A percentile compares a stretch with the other conserved stretches of the same genome.
Conservation (phyloP, 306 rosid genomes). For the Cajanus cajan region DNA sequence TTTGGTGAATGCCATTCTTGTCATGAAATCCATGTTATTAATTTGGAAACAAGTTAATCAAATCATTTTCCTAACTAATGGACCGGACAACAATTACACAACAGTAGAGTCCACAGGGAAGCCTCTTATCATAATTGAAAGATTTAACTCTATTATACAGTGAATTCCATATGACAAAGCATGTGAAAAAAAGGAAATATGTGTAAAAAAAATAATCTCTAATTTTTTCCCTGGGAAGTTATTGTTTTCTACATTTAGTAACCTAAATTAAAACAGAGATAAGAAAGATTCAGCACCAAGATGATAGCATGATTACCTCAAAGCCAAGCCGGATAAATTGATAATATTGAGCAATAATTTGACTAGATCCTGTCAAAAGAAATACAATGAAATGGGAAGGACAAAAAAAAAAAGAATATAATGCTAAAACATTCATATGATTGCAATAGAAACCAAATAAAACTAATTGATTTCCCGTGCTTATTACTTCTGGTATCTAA, state of each 20-base stretch:
- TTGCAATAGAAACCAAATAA: background rate
- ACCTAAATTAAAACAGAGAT: background rate
- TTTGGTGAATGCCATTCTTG: background rate
- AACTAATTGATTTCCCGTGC: background rate
- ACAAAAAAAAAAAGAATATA: background rate
- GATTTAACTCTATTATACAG: background rate
- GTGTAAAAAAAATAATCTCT: background rate
- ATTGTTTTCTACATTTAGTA: background rate
- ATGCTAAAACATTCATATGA: background rate
- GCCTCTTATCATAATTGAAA: background rate
- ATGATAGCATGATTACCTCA: constrained; percentile 51
- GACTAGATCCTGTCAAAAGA: constrained; percentile 72
- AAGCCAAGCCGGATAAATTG: constrained; percentile 82
- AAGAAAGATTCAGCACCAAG: background rate
- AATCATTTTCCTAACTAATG: background rate
- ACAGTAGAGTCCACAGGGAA: background rate
- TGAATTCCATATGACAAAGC: background rate
- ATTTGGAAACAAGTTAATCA: background rate
- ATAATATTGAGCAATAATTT: constrained; percentile 88
- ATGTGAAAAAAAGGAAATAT: background rate
- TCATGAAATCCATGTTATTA: background rate
- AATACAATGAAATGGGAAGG: background rate
- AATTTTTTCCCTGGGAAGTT: background rate
- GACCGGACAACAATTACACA: background rate
- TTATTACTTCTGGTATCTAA: background rate